Conservation (phyloP, 2,329 filamentous ascomycete species). For the Scedosporium aurantiacum region DNA sequence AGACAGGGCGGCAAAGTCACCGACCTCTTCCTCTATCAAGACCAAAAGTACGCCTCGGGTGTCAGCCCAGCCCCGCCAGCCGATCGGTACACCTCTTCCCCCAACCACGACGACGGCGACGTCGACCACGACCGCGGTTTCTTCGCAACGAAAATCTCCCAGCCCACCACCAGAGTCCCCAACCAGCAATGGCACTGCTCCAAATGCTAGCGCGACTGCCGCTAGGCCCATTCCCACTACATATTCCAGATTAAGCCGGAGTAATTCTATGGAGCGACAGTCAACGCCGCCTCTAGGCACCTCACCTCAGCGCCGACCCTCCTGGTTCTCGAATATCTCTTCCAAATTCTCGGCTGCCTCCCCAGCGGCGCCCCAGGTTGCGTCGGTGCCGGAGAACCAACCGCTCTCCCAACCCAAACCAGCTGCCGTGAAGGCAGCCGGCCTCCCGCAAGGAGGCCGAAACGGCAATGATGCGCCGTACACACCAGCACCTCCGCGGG, state of each 20-base stretch:
- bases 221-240: not conserved
- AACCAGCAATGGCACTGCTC: not conserved
- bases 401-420: constrained; percentile 1
- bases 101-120: constrained; percentile 3
- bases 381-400: constrained; percentile 9
- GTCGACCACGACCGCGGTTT: not conserved
- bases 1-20: not conserved
- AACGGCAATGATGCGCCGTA: constrained; percentile 55
- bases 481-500: constrained; percentile 62
- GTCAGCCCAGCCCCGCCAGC: not conserved
- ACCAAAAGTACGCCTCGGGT: not conserved
- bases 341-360: constrained; percentile 68
- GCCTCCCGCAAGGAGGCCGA: constrained; percentile 45
- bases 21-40: not conserved
- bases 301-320: constrained; percentile 50
- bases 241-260: not conserved
- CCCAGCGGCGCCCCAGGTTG: constrained; percentile 20
- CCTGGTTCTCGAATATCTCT: constrained; percentile 89
- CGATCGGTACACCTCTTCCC: constrained; percentile 1
- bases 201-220: not conserved
- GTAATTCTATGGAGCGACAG: constrained; percentile 9
- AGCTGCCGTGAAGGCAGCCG: constrained; percentile 38
- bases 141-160: not conserved
- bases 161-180: not conserved
- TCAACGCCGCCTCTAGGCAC: constrained; percentile 10